These are phyloP conservation scores for Cercophora scortea DNA, from an alignment of 495 filamentous ascomycete genomes.

Conservation along the genomic window DNA sequence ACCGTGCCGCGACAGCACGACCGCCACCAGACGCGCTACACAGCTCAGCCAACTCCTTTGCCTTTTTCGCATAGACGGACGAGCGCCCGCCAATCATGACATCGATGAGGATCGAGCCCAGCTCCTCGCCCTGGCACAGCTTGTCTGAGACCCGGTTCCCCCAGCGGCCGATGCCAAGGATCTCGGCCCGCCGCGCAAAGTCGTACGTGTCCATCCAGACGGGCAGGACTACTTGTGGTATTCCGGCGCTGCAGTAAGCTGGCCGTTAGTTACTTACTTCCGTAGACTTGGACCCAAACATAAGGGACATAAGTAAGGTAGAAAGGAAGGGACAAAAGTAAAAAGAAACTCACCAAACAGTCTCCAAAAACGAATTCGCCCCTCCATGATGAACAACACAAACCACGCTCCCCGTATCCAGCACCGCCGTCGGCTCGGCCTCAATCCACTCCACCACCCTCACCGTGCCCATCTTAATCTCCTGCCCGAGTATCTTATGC, in stretches of 20 bases:
- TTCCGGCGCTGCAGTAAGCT: slow-evolving; percentile 28
- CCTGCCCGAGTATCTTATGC: slow-evolving; percentile 6
- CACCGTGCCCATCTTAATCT: slow-evolving; percentile 17
- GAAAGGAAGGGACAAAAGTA: no score
- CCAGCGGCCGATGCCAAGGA: slow-evolving; percentile 42
- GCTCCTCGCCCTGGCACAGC: slow-evolving; percentile 8
- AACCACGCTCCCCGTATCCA: slow-evolving; percentile 26
- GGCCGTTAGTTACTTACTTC: no score
- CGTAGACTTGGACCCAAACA: no score
- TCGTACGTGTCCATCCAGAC: slow-evolving; percentile 50
- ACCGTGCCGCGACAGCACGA: slow-evolving; percentile 13
- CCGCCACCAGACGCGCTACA: slow-evolving; percentile 14
- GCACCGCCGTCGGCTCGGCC: slow-evolving; percentile 27
- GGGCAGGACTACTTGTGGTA: slow-evolving; percentile 44
- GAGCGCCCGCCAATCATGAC: slow-evolving; percentile 11
- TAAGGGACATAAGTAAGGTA: no score
- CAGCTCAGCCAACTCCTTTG: slow-evolving; percentile 14
- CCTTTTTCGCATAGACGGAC: slow-evolving; percentile 7
- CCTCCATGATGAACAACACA: slow-evolving; percentile 40
- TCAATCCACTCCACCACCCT: slow-evolving; percentile 29
- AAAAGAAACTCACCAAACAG: slow-evolving; percentile 21
- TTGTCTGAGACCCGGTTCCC: slow-evolving; percentile 23
- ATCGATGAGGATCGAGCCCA: slow-evolving; percentile 14
- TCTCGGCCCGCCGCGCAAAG: slow-evolving; percentile 43
- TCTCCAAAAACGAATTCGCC: slow-evolving; percentile 36